phyloP scores from a whole-genome alignment of 2,329 filamentous ascomycete species.

The Eurotiales sp. region DNA sequence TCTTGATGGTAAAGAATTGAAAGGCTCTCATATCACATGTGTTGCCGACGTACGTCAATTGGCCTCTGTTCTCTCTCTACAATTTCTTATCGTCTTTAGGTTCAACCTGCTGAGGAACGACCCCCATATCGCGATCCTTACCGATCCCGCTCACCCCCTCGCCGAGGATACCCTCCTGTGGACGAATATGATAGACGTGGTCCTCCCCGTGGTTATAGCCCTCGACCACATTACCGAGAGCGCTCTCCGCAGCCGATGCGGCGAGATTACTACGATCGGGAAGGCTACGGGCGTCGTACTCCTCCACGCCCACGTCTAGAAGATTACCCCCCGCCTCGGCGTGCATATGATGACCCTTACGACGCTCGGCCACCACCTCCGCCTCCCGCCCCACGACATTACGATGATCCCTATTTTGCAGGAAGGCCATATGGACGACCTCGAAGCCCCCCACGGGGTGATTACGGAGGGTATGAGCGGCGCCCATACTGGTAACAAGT shows the following conservation, averaged over 20 bases:
- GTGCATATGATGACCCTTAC: constrained; percentile 60
- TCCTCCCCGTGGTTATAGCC: constrained; percentile 78
- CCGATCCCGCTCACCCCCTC: constrained; percentile 78
- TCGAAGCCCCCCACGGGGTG: constrained; percentile 37
- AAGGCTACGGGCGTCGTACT: constrained; percentile 71
- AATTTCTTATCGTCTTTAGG: constrained; percentile 47
- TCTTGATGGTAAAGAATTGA: constrained; percentile 89
- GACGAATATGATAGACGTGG: constrained; percentile 84
- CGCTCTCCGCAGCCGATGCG: constrained; percentile 67
- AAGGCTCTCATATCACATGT: constrained; percentile 81
- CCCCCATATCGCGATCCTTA: constrained; percentile 61
- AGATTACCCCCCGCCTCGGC: constrained; percentile 64
- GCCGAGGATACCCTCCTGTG: constrained; percentile 61
- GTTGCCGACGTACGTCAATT: constrained; percentile 71
- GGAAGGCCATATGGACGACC: constrained; percentile 52
- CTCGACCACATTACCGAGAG: constrained; percentile 80
- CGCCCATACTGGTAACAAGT: constrained; percentile 42
- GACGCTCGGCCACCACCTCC: constrained; percentile 47
- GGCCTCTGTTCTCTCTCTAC: constrained; percentile 6
- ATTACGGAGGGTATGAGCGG: constrained; percentile 42
- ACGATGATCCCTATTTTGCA: constrained; percentile 59
- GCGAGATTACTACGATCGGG: constrained; percentile 83
- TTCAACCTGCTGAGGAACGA: constrained; percentile 66
- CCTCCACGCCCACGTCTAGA: constrained; percentile 74
- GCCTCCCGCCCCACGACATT: constrained; percentile 52